These are phyloP conservation scores for Pyrrhoderma lamaoense DNA, from an alignment of 1,284 basidiomycete species.

Conservation along the genomic window DNA sequence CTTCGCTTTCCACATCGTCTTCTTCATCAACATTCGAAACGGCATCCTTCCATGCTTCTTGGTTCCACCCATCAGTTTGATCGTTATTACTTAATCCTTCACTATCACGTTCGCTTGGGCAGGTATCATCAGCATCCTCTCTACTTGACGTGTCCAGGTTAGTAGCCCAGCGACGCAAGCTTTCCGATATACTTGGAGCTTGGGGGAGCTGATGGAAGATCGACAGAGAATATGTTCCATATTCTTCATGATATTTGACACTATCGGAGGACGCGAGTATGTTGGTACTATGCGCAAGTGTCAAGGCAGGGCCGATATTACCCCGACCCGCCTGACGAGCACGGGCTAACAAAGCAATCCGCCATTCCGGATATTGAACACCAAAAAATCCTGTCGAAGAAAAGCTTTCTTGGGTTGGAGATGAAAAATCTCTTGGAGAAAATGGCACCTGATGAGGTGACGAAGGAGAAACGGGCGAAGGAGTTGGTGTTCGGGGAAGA, in stretches of 20 bases:
- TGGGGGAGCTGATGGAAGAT: conserved; percentile 10
- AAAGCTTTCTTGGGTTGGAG: conserved; percentile 5
- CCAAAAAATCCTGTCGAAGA: conserved; percentile 19
- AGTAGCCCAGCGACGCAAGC: conserved; percentile 8
- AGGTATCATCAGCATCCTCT: background rate
- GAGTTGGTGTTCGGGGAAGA: conserved; percentile 25
- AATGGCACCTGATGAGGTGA: conserved; percentile 10
- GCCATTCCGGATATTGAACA: conserved; percentile 59
- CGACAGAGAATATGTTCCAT: background rate
- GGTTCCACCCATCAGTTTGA: conserved; percentile 11
- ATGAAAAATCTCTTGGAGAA: conserved; percentile 12
- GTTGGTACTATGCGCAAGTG: conserved; percentile 26
- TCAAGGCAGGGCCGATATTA: conserved; percentile 42
- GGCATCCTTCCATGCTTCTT: conserved; percentile 3
- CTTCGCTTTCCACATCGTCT: conserved; percentile 39
- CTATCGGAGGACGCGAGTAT: conserved; percentile 6
- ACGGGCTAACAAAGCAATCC: conserved; percentile 37
- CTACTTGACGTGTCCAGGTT: background rate
- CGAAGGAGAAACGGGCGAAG: conserved; percentile 20
- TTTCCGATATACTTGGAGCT: conserved; percentile 15
- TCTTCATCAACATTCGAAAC: conserved; percentile 27
- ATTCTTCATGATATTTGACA: background rate
- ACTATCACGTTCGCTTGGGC: background rate
- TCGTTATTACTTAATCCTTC: background rate
- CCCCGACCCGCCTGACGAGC: conserved; percentile 52